phyloP scores from a whole-genome alignment of 1,284 basidiomycete genomes.

The Melampsora larici-populina region DNA sequence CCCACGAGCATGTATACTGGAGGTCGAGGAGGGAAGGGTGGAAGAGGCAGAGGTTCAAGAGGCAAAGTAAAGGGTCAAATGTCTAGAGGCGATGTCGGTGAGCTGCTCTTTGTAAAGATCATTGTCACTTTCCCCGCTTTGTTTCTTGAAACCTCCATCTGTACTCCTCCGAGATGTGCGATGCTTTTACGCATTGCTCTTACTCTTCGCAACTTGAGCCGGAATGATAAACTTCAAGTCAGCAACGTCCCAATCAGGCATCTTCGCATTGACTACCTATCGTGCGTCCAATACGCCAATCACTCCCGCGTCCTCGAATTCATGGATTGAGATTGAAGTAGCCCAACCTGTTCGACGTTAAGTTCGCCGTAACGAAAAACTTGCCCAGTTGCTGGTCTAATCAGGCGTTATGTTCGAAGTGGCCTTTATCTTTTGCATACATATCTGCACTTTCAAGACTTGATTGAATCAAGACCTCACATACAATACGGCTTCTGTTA shows the following conservation, averaged over 20 bases:
- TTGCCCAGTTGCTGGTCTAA: neutral
- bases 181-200: neutral
- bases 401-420: neutral
- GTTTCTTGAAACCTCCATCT: constrained; percentile 2
- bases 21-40: constrained; percentile 6
- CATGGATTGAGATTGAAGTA: neutral
- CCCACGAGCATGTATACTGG: neutral
- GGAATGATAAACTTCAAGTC: neutral
- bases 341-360: neutral
- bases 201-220: constrained; percentile 22
- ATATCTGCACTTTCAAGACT: no score
- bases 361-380: no score
- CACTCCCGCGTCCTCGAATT: neutral
- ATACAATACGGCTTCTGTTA: no score
- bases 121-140: neutral
- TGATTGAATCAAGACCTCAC: no score
- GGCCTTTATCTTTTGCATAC: neutral
- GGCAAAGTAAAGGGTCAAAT: neutral
- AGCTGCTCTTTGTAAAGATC: constrained; percentile 11
- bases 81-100: neutral
- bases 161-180: neutral
- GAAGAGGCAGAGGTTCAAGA: neutral
- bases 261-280: neutral
- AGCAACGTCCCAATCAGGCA: neutral
- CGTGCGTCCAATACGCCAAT: no score